Base-by-base conservation (phyloP, 192 early-diverging fungal species). In the Backusella luteola region DNA sequence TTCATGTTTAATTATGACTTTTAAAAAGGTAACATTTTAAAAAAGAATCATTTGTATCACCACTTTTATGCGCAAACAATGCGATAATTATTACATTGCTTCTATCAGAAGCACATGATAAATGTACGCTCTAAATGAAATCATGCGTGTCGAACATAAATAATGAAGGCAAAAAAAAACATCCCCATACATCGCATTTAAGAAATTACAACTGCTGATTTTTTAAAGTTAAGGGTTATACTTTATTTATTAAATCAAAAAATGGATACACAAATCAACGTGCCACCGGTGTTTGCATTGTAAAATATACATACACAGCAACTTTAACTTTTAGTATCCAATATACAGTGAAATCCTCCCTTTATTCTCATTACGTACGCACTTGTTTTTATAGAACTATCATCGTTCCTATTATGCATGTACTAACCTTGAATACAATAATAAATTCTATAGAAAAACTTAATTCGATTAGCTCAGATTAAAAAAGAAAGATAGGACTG, bases 181-280 rank as follows among this genome's bases (percentile, higher is more conserved):
- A 53, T 53, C 19, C 6, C 52, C n/a, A 21, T 9, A 59, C 2
- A 59, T 14, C 11, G 11, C 12, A 63, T 26, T 63, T 63, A 23
- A 4, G 2, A 63, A 63, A 63, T 63, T 49, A n/a, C 17, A 49
- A 49, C 26, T 26, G 11, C 26, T 63, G 21, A 14, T 63, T 63
- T 63, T 39, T 63, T 63, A 63, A 63, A 63, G 26, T 63, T 29
- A 29, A 29, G 3, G 9, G 56, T 63, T 26, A 29, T 68, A 14
- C 34, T 68, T 68, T 68, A 34, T 68, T 34, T 68, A 68, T 35
- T 68, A 69, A 38, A 69, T 69, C 36, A 39, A 35, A 32, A 67
- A 3, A 69, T 39, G 21, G 67, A 38, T 69, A 69, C 67, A 69
- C 67, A 69, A 69, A 69, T 69, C 67, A 69, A 69, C n/a, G 67